Base-by-base conservation (phyloP, 2,329 filamentous ascomycete species). In the Sporothrix pseudoabietina region DNA sequence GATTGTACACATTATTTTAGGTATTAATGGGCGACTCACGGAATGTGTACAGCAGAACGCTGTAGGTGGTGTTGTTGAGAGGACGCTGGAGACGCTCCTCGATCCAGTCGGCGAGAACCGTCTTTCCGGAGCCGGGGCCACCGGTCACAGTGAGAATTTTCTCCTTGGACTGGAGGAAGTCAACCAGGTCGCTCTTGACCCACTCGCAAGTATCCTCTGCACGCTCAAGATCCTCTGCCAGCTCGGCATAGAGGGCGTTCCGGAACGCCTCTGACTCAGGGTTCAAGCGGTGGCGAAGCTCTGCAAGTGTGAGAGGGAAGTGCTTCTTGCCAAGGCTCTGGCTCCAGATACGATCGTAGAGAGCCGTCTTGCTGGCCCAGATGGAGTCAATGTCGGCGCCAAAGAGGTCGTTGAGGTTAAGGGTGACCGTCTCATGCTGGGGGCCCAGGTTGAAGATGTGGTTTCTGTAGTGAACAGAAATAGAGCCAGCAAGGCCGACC, bases 121-220 rank as follows among this genome's bases (percentile, higher is more conserved):
- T 98, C 84, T 98, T 98, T 61, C 95, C 95, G 39, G 92, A 92
- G 0, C 90, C 92, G 3, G 89, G 88, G 1, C 94, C 94, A 0
- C 95, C 95, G 78, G 79, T 82, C 41, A 84, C 76, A 10, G 78
- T 80, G 19, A 84, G 75, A 0, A 82, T 74, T 63, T 81, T 80
- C 4, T 82, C 79, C 0, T 77, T 76, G 66, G 79, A 78, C 19
- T 78, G 74, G 19, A 83, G 77, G 73, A 83, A 84, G 5, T 82
- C 79, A 1, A 78, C 75, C 3, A 84, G 76, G 39, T 79, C 78
- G 1, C 76, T 77, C 73, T 81, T 79, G 63, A 83, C 77, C 82
- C 82, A 84, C 52, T 80, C 78, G 73, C 82, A 83, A 0, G 82
- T 83, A 61, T 81, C 82, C 39, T 83, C 82, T 0, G 81, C 79